phyloP scores from a whole-genome alignment of 2,329 filamentous ascomycete species.

The Aspergillus felis region DNA sequence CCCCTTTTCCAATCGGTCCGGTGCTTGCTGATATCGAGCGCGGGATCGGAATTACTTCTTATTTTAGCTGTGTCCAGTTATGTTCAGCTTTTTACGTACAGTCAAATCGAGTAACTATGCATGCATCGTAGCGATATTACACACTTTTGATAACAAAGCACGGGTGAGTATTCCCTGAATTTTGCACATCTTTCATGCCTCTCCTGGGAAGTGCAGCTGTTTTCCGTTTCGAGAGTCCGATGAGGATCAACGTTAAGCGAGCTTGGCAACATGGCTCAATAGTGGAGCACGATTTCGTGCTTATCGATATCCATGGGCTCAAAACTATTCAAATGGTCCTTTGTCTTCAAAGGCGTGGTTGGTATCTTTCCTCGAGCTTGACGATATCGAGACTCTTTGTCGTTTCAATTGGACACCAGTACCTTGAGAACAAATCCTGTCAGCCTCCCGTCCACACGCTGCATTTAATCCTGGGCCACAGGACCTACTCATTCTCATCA shows the following conservation, averaged over 20 bases:
- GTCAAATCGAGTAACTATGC: neutral
- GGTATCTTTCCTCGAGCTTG: neutral
- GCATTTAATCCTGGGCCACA: neutral
- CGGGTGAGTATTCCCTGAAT: neutral
- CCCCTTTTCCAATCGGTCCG: neutral
- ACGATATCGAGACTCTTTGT: neutral
- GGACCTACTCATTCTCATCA: neutral
- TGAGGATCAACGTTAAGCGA: neutral
- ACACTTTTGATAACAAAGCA: too few relatives aligned
- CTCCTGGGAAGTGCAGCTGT: neutral
- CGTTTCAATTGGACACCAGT: neutral
- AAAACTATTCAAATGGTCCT: neutral
- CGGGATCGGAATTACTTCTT: too few relatives aligned
- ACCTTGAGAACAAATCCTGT: neutral
- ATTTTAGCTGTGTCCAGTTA: neutral
- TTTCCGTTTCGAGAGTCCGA: neutral
- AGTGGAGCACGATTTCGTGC: neutral
- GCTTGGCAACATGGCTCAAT: neutral
- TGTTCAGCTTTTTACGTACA: neutral
- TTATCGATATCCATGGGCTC: neutral
- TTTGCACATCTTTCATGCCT: neutral
- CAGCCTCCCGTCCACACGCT: neutral
- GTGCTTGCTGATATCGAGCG: neutral
- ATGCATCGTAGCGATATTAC: neutral
- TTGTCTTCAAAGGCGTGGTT: neutral